Percentiles rank a stretch among this genome's conserved stretches.
Conservation (phyloP, 768 basidiomycete species). For the Mycena polygramma region DNA sequence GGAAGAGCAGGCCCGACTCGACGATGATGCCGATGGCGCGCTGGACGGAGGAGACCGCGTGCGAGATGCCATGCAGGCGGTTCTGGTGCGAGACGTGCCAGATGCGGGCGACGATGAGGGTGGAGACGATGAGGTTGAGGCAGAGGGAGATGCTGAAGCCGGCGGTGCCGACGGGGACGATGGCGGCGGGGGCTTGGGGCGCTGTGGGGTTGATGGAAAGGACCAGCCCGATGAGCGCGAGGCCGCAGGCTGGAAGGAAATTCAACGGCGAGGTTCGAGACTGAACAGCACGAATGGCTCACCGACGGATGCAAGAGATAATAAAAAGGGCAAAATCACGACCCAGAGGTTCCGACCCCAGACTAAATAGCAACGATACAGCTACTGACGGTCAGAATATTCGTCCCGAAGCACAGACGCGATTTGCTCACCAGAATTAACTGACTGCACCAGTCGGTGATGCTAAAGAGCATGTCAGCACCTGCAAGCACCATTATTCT, state of each 20-base stretch:
- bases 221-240: constrained; percentile 46
- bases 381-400: background rate
- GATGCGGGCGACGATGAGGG: constrained; percentile 56
- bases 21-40: constrained; percentile 52
- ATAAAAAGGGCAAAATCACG: constrained; percentile 49
- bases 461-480: constrained; percentile 26
- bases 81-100: constrained; percentile 45
- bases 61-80: constrained; percentile 29
- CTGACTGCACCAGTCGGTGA: constrained; percentile 30
- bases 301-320: constrained; percentile 52
- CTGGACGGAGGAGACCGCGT: constrained; percentile 23
- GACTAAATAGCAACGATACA: constrained; percentile 58
- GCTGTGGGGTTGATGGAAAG: constrained; percentile 44
- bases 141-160: constrained; percentile 54
- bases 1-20: constrained; percentile 56
- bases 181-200: constrained; percentile 48
- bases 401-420: background rate
- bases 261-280: too few relatives aligned
- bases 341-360: constrained; percentile 53
- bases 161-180: constrained; percentile 53
- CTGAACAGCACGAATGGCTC: constrained; percentile 19
- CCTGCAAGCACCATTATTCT: background rate
- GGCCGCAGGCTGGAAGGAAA: constrained; percentile 45
- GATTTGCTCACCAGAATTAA: constrained; percentile 12
- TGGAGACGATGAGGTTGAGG: constrained; percentile 57